phyloP scores from a whole-genome alignment of 2,329 filamentous ascomycete species.

The Cryoendolithus antarcticus region DNA sequence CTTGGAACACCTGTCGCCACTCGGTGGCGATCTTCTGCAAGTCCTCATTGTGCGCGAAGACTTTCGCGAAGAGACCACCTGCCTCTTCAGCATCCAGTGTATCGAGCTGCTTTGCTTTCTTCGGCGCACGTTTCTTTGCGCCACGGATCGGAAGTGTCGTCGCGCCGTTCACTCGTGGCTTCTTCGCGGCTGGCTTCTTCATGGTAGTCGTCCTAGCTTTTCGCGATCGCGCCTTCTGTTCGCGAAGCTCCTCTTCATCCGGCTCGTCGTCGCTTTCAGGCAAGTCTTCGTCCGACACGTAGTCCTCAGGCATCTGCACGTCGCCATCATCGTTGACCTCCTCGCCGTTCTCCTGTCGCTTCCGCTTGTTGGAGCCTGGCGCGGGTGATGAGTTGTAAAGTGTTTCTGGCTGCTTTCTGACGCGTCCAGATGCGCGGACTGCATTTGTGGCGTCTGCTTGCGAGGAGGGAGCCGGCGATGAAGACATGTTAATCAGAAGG shows the following conservation, averaged over 20 bases:
- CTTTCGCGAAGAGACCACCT: slow-evolving; percentile 47
- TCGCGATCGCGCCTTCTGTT: slow-evolving; percentile 13
- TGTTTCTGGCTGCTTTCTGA: slow-evolving; percentile 22
- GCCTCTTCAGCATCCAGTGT: slow-evolving; percentile 40
- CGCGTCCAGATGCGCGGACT: slow-evolving; percentile 52
- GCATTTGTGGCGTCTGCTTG: slow-evolving; percentile 31
- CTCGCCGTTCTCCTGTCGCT: slow-evolving; percentile 23
- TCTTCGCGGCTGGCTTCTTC: slow-evolving; percentile 35
- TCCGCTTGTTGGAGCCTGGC: slow-evolving; percentile 33
- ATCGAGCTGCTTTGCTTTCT: slow-evolving; percentile 40
- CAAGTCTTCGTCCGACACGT: slow-evolving; percentile 21
- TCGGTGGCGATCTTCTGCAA: slow-evolving; percentile 44
- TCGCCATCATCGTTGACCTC: slow-evolving; percentile 20
- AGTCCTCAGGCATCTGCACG: slow-evolving; percentile 23
- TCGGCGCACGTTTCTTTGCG: slow-evolving; percentile 30
- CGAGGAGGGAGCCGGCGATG: slow-evolving; percentile 9
- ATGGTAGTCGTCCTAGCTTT: slow-evolving; percentile 20
- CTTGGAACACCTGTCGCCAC: slow-evolving; percentile 46
- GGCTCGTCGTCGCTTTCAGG: slow-evolving; percentile 19
- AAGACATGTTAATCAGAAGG: slow-evolving; percentile 7
- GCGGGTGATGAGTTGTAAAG: slow-evolving; percentile 16
- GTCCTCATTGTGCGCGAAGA: slow-evolving; percentile 45
- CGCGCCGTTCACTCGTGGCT: slow-evolving; percentile 43
- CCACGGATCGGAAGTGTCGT: slow-evolving; percentile 44
- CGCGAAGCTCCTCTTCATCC: slow-evolving; percentile 24